Evolutionary conservation across 257 asterid species (phyloP).

Genomic region (Jacaranda copaia): DNA sequence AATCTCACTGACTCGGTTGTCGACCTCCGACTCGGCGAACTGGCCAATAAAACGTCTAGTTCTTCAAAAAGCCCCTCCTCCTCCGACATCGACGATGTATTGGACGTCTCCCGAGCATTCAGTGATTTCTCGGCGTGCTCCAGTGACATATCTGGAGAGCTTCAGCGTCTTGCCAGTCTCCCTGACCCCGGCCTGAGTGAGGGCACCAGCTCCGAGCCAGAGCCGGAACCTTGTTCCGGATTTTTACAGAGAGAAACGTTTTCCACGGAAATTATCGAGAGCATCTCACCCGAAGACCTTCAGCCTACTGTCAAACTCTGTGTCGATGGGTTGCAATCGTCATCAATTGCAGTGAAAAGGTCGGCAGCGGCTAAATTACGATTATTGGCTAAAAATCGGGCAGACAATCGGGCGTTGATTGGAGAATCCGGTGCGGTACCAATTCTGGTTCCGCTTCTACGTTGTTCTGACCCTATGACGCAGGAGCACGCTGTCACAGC

Average conservation of each 20-base stretch:
- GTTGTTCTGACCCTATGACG: constrained; percentile 77
- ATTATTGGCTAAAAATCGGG: constrained; percentile 77
- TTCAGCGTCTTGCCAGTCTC: constrained; percentile 75
- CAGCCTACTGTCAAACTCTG: constrained; percentile 89
- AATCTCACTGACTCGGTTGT: constrained; percentile 75
- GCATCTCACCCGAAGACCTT: constrained; percentile 89
- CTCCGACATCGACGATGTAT: constrained; percentile 47
- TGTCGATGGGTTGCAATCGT: constrained; percentile 69
- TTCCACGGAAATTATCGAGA: constrained; percentile 87
- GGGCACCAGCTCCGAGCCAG: constrained; percentile 39
- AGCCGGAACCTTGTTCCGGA: constrained; percentile 79
- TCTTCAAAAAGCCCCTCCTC: constrained; percentile 44
- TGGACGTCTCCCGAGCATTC: constrained; percentile 72
- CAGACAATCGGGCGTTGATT: constrained; percentile 87
- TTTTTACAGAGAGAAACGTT: constrained; percentile 75
- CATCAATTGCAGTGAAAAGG: constrained; percentile 69
- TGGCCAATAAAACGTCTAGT: constrained; percentile 53
- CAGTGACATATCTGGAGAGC: constrained; percentile 91
- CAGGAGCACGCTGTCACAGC: constrained; percentile 97
- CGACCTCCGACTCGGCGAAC: constrained; percentile 77
- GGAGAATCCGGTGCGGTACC: constrained; percentile 92
- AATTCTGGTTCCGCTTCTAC: constrained; percentile 75
- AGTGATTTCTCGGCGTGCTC: constrained; percentile 88
- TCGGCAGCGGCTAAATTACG: constrained; percentile 92
- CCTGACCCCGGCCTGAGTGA: constrained; percentile 52